These are phyloP conservation scores for Gonapodya prolifera DNA, from an alignment of 192 early-diverging fungal species.

Conservation along the genomic window DNA sequence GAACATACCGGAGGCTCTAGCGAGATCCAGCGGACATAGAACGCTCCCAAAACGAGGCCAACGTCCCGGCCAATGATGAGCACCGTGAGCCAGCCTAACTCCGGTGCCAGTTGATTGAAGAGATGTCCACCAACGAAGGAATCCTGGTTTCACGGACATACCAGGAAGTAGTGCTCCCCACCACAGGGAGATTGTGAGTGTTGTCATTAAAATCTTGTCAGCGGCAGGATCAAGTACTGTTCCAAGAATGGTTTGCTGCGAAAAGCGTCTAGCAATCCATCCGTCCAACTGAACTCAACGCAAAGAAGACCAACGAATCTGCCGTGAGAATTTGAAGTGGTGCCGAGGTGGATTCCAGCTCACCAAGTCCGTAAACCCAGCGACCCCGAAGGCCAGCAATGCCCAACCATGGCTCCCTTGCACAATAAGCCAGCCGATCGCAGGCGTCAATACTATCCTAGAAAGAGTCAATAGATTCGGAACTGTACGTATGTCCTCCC, in stretches of 20 bases:
- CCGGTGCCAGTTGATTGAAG: too few relatives aligned
- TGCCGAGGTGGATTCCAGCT: slow-evolving; percentile 3
- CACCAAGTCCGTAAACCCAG: slow-evolving; percentile 74
- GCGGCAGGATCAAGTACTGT: slow-evolving; percentile 86
- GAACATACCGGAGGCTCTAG: slow-evolving; percentile 62
- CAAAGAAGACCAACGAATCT: neutral
- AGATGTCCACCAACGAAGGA: neutral
- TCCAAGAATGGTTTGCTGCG: slow-evolving; percentile 74
- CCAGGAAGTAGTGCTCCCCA: slow-evolving; percentile 59
- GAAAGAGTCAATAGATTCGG: slow-evolving; percentile 79
- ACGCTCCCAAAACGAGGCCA: slow-evolving; percentile 59
- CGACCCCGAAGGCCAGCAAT: slow-evolving; percentile 60
- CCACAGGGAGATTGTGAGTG: slow-evolving; percentile 64
- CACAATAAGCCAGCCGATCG: slow-evolving; percentile 81
- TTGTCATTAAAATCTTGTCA: slow-evolving; percentile 88
- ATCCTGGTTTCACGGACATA: slow-evolving; percentile 15
- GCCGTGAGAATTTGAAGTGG: neutral
- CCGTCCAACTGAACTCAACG: slow-evolving; percentile 49
- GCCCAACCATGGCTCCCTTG: slow-evolving; percentile 56
- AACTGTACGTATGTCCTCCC: slow-evolving; percentile 79
- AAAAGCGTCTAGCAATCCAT: slow-evolving; percentile 74
- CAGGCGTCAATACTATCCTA: slow-evolving; percentile 65
- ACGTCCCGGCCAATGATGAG: slow-evolving; percentile 81
- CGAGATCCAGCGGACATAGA: slow-evolving; percentile 77
- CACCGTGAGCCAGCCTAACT: slow-evolving; percentile 54